These are phyloP conservation scores for Verticillium dahliae DNA, from an alignment of 2,329 filamentous ascomycete genomes.

Conservation along the genomic window DNA sequence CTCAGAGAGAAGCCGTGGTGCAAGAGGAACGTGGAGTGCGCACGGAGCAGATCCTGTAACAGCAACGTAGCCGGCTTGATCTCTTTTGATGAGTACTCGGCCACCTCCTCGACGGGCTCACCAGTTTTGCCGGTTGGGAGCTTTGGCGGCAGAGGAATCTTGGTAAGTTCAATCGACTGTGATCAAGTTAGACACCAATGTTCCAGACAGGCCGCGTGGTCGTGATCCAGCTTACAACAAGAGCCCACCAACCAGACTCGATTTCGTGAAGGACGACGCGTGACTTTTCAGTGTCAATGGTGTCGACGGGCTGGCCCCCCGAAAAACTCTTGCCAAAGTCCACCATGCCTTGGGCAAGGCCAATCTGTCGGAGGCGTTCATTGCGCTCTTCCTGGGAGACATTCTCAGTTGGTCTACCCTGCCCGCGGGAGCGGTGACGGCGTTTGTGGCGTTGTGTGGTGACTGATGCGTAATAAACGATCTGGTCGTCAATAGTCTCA, in stretches of 20 bases:
- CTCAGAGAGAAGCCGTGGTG: constrained; percentile 76
- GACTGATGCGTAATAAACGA: constrained; percentile 84
- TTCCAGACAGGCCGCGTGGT: constrained; percentile 2
- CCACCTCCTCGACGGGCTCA: constrained; percentile 34
- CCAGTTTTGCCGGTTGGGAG: constrained; percentile 33
- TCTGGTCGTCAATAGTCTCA: constrained; percentile 65
- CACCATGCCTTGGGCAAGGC: constrained; percentile 93
- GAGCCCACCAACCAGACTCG: constrained; percentile 90
- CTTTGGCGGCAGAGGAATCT: constrained; percentile 54
- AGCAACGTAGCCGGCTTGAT: constrained; percentile 77
- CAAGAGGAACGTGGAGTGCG: constrained; percentile 77
- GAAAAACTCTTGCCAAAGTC: constrained; percentile 88
- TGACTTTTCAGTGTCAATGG: constrained; percentile 85
- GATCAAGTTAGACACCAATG: not conserved
- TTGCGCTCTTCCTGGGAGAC: constrained; percentile 64
- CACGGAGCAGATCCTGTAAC: constrained; percentile 72
- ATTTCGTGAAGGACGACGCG: constrained; percentile 81
- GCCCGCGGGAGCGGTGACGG: constrained; percentile 32
- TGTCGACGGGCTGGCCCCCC: constrained; percentile 67
- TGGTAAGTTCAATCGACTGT: constrained; percentile 76
- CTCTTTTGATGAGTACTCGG: constrained; percentile 85
- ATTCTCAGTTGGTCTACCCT: constrained; percentile 32
- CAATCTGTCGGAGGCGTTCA: constrained; percentile 85
- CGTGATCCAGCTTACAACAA: constrained; percentile 57
- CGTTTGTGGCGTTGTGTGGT: constrained; percentile 31